Evolutionary conservation across 805 yeast species (phyloP).

Genomic region (Kuraishia molischiana): DNA sequence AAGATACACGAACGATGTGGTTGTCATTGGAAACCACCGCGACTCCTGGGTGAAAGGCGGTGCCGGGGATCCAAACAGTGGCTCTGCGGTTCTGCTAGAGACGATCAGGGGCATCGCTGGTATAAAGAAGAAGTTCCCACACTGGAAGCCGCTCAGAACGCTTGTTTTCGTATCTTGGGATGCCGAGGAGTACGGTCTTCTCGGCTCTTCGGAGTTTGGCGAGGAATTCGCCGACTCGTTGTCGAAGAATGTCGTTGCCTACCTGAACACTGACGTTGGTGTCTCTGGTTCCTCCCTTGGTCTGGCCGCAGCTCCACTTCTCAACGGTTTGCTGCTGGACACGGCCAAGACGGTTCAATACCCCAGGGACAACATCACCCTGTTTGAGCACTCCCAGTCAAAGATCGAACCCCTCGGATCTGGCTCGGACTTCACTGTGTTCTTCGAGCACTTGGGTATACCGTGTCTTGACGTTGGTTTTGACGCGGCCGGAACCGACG

Average conservation of each 20-base stretch:
- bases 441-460: conserved; percentile 49
- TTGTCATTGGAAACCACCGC: conserved; percentile 66
- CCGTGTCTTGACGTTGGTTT: conserved; percentile 57
- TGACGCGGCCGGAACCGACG: conserved; percentile 29
- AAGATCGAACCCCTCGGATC: conserved; percentile 46
- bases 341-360: conserved; percentile 33
- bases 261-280: conserved; percentile 62
- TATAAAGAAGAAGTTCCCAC: neutral
- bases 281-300: conserved; percentile 43
- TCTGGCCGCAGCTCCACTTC: conserved; percentile 51
- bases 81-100: conserved; percentile 57
- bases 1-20: conserved; percentile 36
- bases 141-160: conserved; percentile 65
- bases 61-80: conserved; percentile 74
- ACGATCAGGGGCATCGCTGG: conserved; percentile 45
- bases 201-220: conserved; percentile 76
- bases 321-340: conserved; percentile 34
- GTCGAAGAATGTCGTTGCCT: conserved; percentile 46
- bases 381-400: conserved; percentile 25
- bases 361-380: conserved; percentile 29
- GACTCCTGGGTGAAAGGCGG: conserved; percentile 79
- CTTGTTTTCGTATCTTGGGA: conserved; percentile 73
- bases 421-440: conserved; percentile 62
- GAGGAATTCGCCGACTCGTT: conserved; percentile 44
- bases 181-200: conserved; percentile 62